Conservation (phyloP, 495 filamentous ascomycete genomes). For the Cryomyces antarcticus region DNA sequence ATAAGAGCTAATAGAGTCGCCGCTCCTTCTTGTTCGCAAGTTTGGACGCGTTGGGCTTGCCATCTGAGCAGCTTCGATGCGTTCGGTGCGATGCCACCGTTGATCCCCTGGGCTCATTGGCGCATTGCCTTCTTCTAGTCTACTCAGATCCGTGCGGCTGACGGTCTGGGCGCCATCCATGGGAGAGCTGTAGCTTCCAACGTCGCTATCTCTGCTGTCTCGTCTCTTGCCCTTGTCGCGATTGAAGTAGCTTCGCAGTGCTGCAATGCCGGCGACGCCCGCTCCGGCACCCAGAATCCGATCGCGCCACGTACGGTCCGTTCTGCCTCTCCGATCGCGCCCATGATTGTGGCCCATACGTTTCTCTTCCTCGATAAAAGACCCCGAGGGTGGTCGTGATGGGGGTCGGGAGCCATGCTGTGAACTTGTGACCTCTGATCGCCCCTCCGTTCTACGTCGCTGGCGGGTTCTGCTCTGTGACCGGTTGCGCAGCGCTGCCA, state of each 20-base stretch:
- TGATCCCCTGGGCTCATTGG: constrained; percentile 17
- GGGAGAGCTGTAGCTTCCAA: constrained; percentile 13
- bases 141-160: constrained; percentile 18
- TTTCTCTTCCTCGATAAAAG: constrained; percentile 2
- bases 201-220: constrained; percentile 31
- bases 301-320: constrained; percentile 29
- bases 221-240: constrained; percentile 26
- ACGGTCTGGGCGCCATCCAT: constrained; percentile 12
- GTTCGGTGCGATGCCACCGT: constrained; percentile 19
- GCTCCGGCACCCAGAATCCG: constrained; percentile 47
- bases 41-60: constrained; percentile 22
- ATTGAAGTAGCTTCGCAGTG: constrained; percentile 44
- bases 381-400: constrained; percentile 4
- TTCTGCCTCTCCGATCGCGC: constrained; percentile 6
- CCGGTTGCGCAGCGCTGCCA: constrained; percentile 30
- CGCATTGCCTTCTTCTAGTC: constrained; percentile 19
- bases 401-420: constrained; percentile 8
- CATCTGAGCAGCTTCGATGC: constrained; percentile 3
- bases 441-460: constrained; percentile 4
- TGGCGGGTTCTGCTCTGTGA: constrained; percentile 11
- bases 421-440: constrained; percentile 14
- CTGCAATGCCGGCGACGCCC: constrained; percentile 39
- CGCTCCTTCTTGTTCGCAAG: constrained; percentile 20
- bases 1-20: constrained; percentile 17
- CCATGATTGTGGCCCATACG: constrained; percentile 11